phyloP scores from a whole-genome alignment of 495 filamentous ascomycete species.

The Annulohypoxylon stygium region DNA sequence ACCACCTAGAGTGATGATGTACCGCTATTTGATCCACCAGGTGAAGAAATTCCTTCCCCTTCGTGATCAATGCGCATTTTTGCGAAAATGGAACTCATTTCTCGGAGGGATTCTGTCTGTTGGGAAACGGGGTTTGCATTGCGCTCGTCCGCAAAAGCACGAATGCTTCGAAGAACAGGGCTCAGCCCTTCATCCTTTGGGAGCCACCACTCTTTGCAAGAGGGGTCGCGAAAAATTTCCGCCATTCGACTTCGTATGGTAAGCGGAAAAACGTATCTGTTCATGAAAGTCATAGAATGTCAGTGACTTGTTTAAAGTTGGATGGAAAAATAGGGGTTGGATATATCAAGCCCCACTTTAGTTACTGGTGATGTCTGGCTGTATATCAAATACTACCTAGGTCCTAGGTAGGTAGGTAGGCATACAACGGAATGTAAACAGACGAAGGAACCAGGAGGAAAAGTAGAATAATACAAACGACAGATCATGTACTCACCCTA shows the following conservation, averaged over 20 bases:
- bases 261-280: conserved; percentile 83
- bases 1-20: conserved; percentile 30
- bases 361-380: not conserved
- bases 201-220: conserved; percentile 85
- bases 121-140: conserved; percentile 71
- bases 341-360: not conserved
- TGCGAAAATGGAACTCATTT: conserved; percentile 80
- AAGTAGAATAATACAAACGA: conserved; percentile 1
- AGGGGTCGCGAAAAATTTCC: conserved; percentile 75
- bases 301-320: conserved; percentile 35
- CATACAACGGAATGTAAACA: not conserved
- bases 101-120: conserved; percentile 74
- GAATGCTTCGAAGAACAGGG: conserved; percentile 77
- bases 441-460: not conserved
- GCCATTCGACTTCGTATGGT: conserved; percentile 80
- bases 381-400: not conserved
- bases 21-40: conserved; percentile 42
- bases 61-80: conserved; percentile 55
- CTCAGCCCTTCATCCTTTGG: conserved; percentile 82
- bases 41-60: conserved; percentile 36
- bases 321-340: not conserved
- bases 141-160: conserved; percentile 81
- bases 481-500: conserved; percentile 74
- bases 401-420: not conserved
- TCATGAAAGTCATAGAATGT: conserved; percentile 21